Evolutionary conservation across 116 monocot genomes (phyloP).

Genomic region (Dioscorea cayenensis): DNA sequence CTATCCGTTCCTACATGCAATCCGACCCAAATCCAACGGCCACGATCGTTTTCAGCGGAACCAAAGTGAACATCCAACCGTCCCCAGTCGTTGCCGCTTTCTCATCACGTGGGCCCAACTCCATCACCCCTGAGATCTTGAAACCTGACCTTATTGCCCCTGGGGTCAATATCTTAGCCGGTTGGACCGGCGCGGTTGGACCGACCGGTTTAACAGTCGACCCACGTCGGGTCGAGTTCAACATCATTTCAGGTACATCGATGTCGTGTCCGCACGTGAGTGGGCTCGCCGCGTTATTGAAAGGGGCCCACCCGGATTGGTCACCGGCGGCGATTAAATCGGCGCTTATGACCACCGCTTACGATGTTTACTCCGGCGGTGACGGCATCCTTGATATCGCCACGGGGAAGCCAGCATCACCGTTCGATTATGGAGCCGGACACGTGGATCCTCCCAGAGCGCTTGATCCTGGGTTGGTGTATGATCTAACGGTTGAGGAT

Average conservation of each 20-base stretch:
- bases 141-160: conserved; percentile 47
- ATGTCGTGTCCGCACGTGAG: conserved; percentile 57
- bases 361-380: conserved; percentile 21
- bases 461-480: conserved; percentile 40
- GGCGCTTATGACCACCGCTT: conserved; percentile 51
- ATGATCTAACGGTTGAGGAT: conserved; percentile 25
- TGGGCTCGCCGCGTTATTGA: conserved; percentile 41
- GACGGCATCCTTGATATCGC: conserved; percentile 27
- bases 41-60: conserved; percentile 31
- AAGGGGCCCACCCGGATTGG: conserved; percentile 37
- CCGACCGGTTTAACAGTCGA: conserved; percentile 36
- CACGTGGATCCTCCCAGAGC: conserved; percentile 40
- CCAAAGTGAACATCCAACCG: conserved; percentile 28
- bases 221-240: conserved; percentile 33
- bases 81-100: conserved; percentile 48
- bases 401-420: conserved; percentile 26
- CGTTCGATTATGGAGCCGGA: conserved; percentile 44
- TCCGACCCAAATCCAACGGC: conserved; percentile 33
- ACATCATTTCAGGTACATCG: conserved; percentile 49
- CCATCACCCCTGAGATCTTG: conserved; percentile 28
- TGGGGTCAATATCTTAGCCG: conserved; percentile 46
- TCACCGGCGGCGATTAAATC: conserved; percentile 35
- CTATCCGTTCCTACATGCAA: conserved; percentile 19
- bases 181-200: conserved; percentile 35
- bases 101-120: conserved; percentile 40